Evolutionary conservation across 73 alveolate species (phyloP).

Genomic region (Diophrys sp.): DNA sequence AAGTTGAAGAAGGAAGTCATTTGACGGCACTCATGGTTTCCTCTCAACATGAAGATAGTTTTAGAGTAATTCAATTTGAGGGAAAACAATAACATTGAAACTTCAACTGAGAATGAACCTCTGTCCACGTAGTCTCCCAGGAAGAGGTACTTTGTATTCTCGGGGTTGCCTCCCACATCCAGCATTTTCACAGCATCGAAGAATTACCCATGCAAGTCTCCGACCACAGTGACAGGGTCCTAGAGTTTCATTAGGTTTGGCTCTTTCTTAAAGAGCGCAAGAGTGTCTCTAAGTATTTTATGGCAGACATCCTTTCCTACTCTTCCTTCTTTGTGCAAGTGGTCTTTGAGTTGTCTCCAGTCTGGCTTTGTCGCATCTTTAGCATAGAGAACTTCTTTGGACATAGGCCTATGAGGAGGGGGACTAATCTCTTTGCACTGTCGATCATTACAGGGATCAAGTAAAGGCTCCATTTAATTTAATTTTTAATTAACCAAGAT

Average conservation of each 20-base stretch:
- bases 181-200: conserved; percentile 73
- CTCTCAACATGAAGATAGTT: conserved; percentile 55
- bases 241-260: too few species aligned
- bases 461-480: too few species aligned
- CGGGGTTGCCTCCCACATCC: conserved; percentile 49
- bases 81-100: conserved; percentile 25
- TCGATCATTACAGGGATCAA: too few species aligned
- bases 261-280: too few species aligned
- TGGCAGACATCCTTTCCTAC: neutral
- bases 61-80: conserved; percentile 51
- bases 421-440: too few species aligned
- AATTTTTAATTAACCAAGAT: too few species aligned
- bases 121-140: conserved; percentile 75
- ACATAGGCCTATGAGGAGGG: too few species aligned
- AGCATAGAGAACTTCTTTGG: too few species aligned
- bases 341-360: too few species aligned
- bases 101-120: conserved; percentile 61
- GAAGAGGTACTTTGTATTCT: conserved; percentile 29
- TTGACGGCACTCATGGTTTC: conserved; percentile 84
- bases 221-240: too few species aligned
- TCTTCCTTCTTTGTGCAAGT: conserved; percentile 5
- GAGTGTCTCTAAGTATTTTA: neutral
- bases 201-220: conserved; percentile 78
- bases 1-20: conserved; percentile 55
- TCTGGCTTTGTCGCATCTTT: too few species aligned